Evolutionary conservation across 768 basidiomycete species (phyloP).

Genomic region (Tulasnella sp.): DNA sequence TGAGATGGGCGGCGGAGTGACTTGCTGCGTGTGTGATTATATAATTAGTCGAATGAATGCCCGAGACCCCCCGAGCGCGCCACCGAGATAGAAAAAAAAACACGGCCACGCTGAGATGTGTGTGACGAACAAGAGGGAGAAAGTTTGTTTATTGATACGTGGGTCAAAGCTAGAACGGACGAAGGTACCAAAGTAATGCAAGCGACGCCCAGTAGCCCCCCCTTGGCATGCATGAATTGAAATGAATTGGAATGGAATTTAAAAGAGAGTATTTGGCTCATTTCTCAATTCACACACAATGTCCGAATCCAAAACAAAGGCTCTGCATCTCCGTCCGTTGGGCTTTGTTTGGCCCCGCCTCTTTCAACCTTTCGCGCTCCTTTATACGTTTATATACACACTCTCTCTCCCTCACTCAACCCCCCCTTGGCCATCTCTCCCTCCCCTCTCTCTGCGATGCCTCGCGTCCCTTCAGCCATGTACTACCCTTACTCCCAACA

Average conservation of each 20-base stretch:
- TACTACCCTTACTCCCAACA: slow-evolving; percentile 1
- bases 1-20: no score
- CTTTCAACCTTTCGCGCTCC: slow-evolving; percentile 12
- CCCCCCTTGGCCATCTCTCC: neutral
- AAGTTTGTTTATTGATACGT: neutral
- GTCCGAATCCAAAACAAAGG: slow-evolving; percentile 15
- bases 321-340: neutral
- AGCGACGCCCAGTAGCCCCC: no score
- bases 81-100: no score
- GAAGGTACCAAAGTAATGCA: no score
- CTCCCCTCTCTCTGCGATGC: neutral
- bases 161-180: no score
- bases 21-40: neutral
- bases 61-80: no score
- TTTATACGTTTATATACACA: neutral
- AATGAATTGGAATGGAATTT: slow-evolving; percentile 25
- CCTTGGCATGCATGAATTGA: neutral
- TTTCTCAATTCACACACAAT: neutral
- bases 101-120: no score
- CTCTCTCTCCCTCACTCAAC: neutral
- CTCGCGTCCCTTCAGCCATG: neutral
- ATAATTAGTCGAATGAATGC: no score
- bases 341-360: slow-evolving; percentile 3
- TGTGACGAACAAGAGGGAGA: no score
- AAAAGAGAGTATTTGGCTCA: slow-evolving; percentile 20